These are phyloP conservation scores for Lactifluus rugatus DNA, from an alignment of 768 basidiomycete species.

Conservation along the genomic window DNA sequence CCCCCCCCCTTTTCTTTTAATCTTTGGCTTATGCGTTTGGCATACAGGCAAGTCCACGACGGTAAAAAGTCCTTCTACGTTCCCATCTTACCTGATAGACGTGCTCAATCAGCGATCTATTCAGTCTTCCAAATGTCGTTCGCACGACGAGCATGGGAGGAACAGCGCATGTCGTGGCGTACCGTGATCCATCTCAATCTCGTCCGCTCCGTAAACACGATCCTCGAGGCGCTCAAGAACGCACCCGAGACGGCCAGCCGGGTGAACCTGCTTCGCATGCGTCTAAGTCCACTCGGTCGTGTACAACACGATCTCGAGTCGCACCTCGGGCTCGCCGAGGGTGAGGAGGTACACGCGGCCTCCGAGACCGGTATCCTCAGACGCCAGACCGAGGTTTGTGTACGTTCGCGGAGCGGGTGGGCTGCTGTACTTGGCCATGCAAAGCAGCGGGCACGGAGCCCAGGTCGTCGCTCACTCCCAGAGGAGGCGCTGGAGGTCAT, in stretches of 20 bases:
- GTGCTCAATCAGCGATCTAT: background rate
- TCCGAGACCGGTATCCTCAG: background rate
- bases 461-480: conserved; percentile 25
- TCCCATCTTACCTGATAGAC: background rate
- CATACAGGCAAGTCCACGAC: conserved; percentile 3
- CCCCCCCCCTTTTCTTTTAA: background rate
- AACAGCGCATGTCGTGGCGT: conserved; percentile 71
- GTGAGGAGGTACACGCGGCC: conserved; percentile 6
- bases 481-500: conserved; percentile 52
- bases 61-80: conserved; percentile 3
- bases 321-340: conserved; percentile 4
- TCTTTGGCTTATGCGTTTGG: background rate
- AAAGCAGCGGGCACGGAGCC: conserved; percentile 3
- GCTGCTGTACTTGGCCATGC: conserved; percentile 23
- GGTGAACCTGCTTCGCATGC: conserved; percentile 17
- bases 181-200: conserved; percentile 60
- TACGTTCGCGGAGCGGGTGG: conserved; percentile 26
- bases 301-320: conserved; percentile 19
- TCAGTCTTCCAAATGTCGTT: conserved; percentile 11
- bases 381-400: conserved; percentile 24
- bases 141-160: conserved; percentile 34
- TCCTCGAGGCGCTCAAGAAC: conserved; percentile 30
- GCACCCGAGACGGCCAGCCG: conserved; percentile 12
- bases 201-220: conserved; percentile 34
- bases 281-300: conserved; percentile 26